Evolutionary conservation across 2,329 filamentous ascomycete genomes (phyloP).

Genomic region (Diaporthe eres): DNA sequence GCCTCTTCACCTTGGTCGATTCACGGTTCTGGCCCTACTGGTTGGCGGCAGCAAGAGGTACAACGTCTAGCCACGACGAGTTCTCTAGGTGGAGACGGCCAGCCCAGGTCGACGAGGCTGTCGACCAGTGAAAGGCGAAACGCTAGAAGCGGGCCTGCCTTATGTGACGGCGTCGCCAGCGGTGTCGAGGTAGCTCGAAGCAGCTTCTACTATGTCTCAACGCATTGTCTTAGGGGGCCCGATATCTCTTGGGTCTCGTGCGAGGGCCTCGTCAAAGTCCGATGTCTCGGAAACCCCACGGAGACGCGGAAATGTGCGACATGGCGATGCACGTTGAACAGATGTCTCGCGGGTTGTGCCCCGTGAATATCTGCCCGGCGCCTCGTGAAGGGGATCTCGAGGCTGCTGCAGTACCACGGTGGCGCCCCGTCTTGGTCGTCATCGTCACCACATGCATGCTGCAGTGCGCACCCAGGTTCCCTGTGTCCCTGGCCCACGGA

Average conservation of each 20-base stretch:
- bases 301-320: slow-evolving; percentile 1
- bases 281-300: slow-evolving; percentile 25
- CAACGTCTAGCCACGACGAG: background rate
- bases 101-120: background rate
- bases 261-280: background rate
- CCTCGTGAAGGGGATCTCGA: background rate
- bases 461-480: background rate
- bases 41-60: background rate
- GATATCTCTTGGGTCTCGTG: background rate
- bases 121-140: background rate
- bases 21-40: background rate
- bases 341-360: background rate
- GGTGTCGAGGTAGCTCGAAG: slow-evolving; percentile 11
- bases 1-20: background rate
- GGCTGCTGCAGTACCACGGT: slow-evolving; percentile 18
- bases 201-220: slow-evolving; percentile 20
- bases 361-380: background rate
- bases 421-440: background rate
- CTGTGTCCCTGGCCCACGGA: slow-evolving; percentile 14
- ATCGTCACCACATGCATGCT: slow-evolving; percentile 11
- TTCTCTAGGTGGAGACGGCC: background rate
- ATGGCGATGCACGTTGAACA: slow-evolving; percentile 16
- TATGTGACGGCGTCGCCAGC: background rate
- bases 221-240: background rate
- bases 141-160: background rate